A percentile compares a stretch with the other conserved stretches of the same genome.
These are phyloP conservation scores for Jasminum sambac DNA, from an alignment of 257 asterid genomes.

Conservation along the genomic window DNA sequence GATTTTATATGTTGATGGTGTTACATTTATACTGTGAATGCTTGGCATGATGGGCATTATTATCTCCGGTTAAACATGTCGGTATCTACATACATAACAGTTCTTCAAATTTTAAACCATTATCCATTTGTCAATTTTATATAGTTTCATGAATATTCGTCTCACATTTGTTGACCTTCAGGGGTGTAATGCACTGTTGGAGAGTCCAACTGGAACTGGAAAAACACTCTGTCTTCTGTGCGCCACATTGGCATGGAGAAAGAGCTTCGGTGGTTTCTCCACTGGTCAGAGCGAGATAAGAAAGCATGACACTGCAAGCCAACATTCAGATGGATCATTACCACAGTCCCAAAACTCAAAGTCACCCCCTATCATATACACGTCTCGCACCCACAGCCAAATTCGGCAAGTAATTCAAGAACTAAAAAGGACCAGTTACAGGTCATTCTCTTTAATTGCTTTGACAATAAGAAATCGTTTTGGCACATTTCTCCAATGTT, in stretches of 20 bases:
- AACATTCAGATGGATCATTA: conserved; percentile 41
- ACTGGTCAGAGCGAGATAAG: conserved; percentile 54
- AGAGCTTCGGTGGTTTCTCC: conserved; percentile 76
- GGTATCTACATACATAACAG: not conserved
- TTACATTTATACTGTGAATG: not conserved
- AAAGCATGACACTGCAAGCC: conserved; percentile 49
- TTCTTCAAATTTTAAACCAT: not conserved
- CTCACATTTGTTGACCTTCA: conserved; percentile 28
- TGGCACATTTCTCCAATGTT: not conserved
- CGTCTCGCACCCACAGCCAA: conserved; percentile 99
- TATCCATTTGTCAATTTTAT: not conserved
- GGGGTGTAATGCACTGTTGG: conserved; percentile 82
- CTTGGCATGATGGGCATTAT: not conserved
- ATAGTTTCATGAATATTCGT: not conserved
- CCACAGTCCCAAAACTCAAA: conserved; percentile 53
- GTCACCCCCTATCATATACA: conserved; percentile 69
- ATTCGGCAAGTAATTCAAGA: conserved; percentile 93
- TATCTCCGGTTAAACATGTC: not conserved
- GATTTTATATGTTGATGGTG: not conserved
- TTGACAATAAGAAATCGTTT: conserved; percentile 16
- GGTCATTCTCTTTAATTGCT: conserved; percentile 48
- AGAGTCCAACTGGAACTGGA: conserved; percentile 99
- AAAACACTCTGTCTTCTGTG: conserved; percentile 93
- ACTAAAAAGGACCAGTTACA: conserved; percentile 83
- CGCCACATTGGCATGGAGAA: conserved; percentile 97